Base-by-base conservation (phyloP, 2,329 filamentous ascomycete genomes). In the Acrocalymma vagum region DNA sequence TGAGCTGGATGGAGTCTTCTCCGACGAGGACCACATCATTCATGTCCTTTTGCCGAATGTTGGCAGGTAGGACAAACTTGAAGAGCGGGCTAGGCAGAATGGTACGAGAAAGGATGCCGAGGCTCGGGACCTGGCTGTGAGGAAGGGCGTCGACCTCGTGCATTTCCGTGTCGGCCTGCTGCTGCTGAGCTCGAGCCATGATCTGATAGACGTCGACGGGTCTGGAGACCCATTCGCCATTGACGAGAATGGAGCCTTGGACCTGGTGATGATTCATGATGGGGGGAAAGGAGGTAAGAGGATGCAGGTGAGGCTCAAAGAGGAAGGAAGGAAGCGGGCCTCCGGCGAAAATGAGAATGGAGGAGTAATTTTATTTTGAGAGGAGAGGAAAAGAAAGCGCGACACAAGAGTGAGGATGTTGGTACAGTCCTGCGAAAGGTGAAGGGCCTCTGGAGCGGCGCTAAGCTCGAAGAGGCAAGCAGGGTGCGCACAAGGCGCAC, bases 1-100 rank as follows among this genome's bases (percentile, higher is more conserved):
- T 87, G 50, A 97, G 83, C 53, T 93, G 86, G 29, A 99, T 80
- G 55, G 84, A 89, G 49, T 87, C 81, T 53, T 95, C 87, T 38
- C 91, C 89, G 42, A 99, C 80, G 57, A 96, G 90, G 24, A 92
- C 86, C 50, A 96, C 83, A 72, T 97, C 92, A 55, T 94, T 91
- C 45, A 84, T 77, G 28, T 78, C 70, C 35, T 78, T 76, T 39
- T 85, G 85, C 42, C 92, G 81, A 44, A 97, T 76, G 45, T 86
- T 83, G n/a, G 86, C 89, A 9, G 91, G 88, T 10, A 96, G 74
- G 28, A 96, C 86, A 75, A 82, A 87, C 61, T 86, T 86, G 40
- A 87, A 80, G 23, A 87, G 75, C 2, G 92, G 88, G 49, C 88
- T 95, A 37, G 85, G 81, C 34, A 93, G 76, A 20, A 95, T 67